phyloP scores from a whole-genome alignment of 2,329 filamentous ascomycete genomes.

The Sclerotinia minor region DNA sequence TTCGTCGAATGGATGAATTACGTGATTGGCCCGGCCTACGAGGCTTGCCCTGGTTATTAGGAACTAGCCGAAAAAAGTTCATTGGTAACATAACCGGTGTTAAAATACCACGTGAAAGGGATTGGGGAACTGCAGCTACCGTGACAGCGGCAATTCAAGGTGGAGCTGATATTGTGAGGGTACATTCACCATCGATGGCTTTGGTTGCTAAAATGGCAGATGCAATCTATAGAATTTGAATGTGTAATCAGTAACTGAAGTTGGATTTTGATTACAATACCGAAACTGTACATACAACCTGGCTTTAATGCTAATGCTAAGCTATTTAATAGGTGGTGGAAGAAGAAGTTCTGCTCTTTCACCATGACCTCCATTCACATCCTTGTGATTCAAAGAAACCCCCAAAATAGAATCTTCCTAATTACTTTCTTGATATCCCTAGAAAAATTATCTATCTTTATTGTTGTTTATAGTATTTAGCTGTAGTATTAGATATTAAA shows the following conservation, averaged over 20 bases:
- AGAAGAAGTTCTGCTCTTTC: not conserved
- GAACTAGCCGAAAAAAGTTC: conserved; percentile 86
- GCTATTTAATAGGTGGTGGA: not conserved
- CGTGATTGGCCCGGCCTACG: conserved; percentile 63
- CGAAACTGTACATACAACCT: not conserved
- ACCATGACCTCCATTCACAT: not conserved
- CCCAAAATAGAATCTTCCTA: not conserved
- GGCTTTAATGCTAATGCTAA: not conserved
- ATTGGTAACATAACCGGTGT: conserved; percentile 81
- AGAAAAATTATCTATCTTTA: not conserved
- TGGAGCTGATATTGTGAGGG: conserved; percentile 86
- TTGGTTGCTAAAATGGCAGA: conserved; percentile 85
- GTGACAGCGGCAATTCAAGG: conserved; percentile 82
- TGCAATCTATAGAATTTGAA: conserved; percentile 72
- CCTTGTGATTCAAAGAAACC: not conserved
- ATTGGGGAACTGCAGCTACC: conserved; percentile 85
- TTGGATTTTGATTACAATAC: no score
- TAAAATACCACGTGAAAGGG: conserved; percentile 65
- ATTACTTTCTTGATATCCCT: no score
- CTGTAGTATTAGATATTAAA: no score
- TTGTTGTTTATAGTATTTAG: not conserved
- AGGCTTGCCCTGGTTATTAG: conserved; percentile 83
- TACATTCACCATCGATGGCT: conserved; percentile 84
- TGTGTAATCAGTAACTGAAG: not conserved
- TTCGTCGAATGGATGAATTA: conserved; percentile 66